These are phyloP conservation scores for Ustilaginoidea virens DNA, from an alignment of 2,329 filamentous ascomycete genomes.

Conservation along the genomic window DNA sequence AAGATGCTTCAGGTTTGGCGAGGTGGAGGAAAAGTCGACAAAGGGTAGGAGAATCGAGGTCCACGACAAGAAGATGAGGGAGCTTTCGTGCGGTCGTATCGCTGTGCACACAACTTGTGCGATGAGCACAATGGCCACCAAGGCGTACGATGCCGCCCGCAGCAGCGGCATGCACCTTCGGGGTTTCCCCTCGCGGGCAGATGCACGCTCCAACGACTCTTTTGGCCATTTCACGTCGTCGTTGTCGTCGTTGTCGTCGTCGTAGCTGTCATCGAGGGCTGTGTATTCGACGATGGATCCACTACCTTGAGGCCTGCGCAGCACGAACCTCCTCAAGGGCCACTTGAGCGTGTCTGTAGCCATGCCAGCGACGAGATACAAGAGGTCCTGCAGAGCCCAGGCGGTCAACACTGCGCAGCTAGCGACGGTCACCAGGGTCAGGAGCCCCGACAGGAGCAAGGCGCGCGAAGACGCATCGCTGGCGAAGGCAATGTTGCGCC, in stretches of 20 bases:
- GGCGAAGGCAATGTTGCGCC: conserved; percentile 17
- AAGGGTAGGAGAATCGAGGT: conserved; percentile 17
- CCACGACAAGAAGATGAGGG: conserved; percentile 20
- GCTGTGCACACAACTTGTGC: conserved; percentile 9
- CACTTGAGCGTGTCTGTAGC: conserved; percentile 13
- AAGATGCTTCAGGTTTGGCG: conserved; percentile 12
- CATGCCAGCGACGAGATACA: conserved; percentile 8
- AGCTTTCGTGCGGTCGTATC: conserved; percentile 14
- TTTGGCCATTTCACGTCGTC: conserved; percentile 9
- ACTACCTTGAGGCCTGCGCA: too few species aligned
- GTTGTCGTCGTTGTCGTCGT: conserved; percentile 11
- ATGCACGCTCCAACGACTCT: too few species aligned
- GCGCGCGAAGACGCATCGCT: conserved; percentile 15
- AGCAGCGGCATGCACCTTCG: conserved; percentile 2
- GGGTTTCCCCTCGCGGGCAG: conserved; percentile 2
- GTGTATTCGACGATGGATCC: conserved; percentile 1
- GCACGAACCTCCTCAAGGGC: conserved; percentile 7
- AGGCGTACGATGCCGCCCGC: too few species aligned
- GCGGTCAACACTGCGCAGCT: conserved; percentile 6
- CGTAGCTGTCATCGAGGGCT: conserved; percentile 1
- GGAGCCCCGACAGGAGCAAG: conserved; percentile 15
- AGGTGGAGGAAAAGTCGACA: conserved; percentile 15
- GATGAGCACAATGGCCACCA: conserved; percentile 6
- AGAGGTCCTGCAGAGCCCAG: conserved; percentile 13
- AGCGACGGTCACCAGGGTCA: conserved; percentile 11